Percentiles rank a stretch among this genome's conserved stretches.
Evolutionary conservation across 2,329 filamentous ascomycete species (phyloP).

Genomic region (Talaromyces amestolkiae): DNA sequence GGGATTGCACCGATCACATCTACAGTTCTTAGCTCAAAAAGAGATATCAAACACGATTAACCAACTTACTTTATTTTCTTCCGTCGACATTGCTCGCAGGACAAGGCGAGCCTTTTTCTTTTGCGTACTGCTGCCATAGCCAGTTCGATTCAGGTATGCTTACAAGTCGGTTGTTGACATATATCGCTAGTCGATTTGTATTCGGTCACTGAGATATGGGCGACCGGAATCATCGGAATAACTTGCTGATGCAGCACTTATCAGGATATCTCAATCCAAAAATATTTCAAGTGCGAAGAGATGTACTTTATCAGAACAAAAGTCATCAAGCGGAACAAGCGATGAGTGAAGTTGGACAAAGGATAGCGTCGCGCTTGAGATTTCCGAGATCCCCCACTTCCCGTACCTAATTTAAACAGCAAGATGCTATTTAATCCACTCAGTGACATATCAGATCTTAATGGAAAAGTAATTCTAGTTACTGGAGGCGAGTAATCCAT

Average conservation of each 20-base stretch:
- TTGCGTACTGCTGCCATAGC: conserved; percentile 15
- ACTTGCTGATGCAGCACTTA: not conserved
- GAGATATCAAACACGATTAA: not conserved
- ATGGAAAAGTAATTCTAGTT: no score
- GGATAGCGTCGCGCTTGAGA: no score
- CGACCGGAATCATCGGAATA: not conserved
- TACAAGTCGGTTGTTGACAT: not conserved
- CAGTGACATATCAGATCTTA: no score
- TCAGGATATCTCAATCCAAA: not conserved
- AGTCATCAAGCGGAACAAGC: not conserved
- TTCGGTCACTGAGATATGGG: not conserved
- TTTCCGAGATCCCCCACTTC: no score
- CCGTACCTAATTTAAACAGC: no score
- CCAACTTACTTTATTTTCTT: conserved; percentile 23
- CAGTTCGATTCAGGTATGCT: not conserved
- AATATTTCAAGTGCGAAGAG: not conserved
- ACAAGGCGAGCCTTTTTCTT: not conserved
- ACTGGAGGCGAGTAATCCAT: no score
- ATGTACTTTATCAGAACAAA: not conserved
- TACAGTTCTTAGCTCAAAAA: conserved; percentile 7
- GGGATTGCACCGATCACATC: conserved; percentile 12
- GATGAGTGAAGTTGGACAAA: not conserved
- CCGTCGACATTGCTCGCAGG: conserved; percentile 9
- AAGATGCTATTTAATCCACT: no score
- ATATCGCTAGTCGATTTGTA: not conserved